Base-by-base conservation (phyloP, 441 rosid species). In the Raphanus hybrid region DNA sequence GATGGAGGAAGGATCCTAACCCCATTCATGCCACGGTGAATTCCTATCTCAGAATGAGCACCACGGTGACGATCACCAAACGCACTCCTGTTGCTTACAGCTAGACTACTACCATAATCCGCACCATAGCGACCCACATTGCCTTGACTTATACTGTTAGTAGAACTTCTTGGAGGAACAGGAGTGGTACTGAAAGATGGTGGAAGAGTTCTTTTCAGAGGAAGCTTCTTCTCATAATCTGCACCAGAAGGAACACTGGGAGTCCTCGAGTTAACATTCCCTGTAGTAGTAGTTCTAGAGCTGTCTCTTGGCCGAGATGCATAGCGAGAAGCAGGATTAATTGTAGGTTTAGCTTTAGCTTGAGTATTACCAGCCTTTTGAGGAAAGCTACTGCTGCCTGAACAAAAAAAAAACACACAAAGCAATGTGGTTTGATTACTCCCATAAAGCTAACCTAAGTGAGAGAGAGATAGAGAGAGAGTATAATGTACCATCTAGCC, bases 141-240 rank as follows among this genome's bases (percentile, higher is more conserved):
- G 52, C 84, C 77, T 20, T 75, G 74, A 81, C 79, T 83, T 66
- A 81, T 70, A 79, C 82, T 74, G 77, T 68, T 67, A 70, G 15
- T 4, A 48, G 81, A 79, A 74, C 82, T 82, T 63, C 77, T 57
- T 15, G 81, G 58, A 82, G 87, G 87, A 74, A 43, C 68, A 67
- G 76, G 75, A 68, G 75, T 81, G 65, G 39, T 62, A 81, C 75
- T 60, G 72, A 87, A 67, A 76, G 92, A 82, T 16, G 83, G 50
- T 20, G 98, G 96, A 83, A 91, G 87, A 50, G 90, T 86, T 82
- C 97, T 86, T 84, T 78, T 89, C 23, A 84, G 77, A 82, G 94
- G 95, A 90, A 0, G 57, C 57, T 50, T 50, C 20, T 81, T 91
- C 81, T 88, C 96, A 79, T 84, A 77, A 41, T 86, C 88, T 48